These are phyloP conservation scores for Purpureocillium lavendulum DNA, from an alignment of 2,329 filamentous ascomycete genomes.

Conservation along the genomic window DNA sequence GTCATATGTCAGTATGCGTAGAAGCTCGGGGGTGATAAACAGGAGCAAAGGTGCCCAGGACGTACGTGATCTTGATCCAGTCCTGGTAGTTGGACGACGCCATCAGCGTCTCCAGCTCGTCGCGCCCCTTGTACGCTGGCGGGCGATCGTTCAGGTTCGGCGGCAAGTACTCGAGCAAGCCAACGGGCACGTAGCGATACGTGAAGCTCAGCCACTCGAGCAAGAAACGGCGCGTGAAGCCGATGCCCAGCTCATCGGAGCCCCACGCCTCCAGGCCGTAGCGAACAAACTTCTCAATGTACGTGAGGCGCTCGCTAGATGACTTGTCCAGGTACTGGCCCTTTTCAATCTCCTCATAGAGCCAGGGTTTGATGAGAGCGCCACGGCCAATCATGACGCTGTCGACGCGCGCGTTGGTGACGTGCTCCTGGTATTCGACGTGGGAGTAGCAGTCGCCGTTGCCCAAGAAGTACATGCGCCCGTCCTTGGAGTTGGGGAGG, in stretches of 20 bases:
- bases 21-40: background rate
- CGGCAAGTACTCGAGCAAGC: conserved; percentile 79
- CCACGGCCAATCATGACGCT: conserved; percentile 97
- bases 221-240: conserved; percentile 83
- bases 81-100: conserved; percentile 88
- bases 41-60: conserved; percentile 10
- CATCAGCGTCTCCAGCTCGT: conserved; percentile 90
- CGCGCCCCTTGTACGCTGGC: conserved; percentile 71
- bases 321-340: conserved; percentile 96
- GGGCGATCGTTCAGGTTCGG: conserved; percentile 84
- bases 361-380: conserved; percentile 94
- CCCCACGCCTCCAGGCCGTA: conserved; percentile 95
- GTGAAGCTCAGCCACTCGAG: conserved; percentile 95
- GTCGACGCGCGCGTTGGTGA: conserved; percentile 74
- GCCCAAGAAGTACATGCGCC: conserved; percentile 82
- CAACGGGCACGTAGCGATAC: conserved; percentile 84
- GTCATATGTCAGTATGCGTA: conserved; percentile 9
- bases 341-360: conserved; percentile 91
- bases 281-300: conserved; percentile 81
- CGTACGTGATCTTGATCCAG: conserved; percentile 97
- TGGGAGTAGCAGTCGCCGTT: conserved; percentile 97
- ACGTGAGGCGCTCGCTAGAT: conserved; percentile 72
- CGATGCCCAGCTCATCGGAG: conserved; percentile 87
- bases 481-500: conserved; percentile 55
- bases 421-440: conserved; percentile 71